These are phyloP conservation scores for Lactarius psammicola DNA, from an alignment of 768 basidiomycete species.

Conservation along the genomic window DNA sequence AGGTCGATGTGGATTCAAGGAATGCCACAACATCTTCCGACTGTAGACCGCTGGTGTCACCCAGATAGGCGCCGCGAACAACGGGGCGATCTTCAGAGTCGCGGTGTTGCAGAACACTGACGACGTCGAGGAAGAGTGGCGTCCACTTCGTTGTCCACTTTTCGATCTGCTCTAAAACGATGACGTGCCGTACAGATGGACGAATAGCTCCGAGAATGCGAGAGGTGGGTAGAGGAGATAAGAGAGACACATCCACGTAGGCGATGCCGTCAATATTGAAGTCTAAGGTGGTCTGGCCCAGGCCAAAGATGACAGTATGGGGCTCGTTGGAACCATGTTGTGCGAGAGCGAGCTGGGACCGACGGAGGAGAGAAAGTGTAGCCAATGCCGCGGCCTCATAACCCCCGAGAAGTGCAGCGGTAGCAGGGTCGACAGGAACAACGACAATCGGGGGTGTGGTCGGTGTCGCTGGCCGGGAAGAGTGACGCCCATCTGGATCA, in stretches of 20 bases:
- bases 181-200: constrained; percentile 57
- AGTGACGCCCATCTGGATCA: constrained; percentile 31
- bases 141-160: constrained; percentile 84
- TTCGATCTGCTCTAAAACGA: constrained; percentile 80
- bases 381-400: constrained; percentile 71
- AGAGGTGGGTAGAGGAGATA: constrained; percentile 63
- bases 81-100: constrained; percentile 48
- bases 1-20: constrained; percentile 42
- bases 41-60: constrained; percentile 43
- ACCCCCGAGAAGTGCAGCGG: constrained; percentile 44
- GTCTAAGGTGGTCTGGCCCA: constrained; percentile 52
- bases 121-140: constrained; percentile 80
- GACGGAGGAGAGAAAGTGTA: constrained; percentile 59
- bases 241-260: constrained; percentile 62
- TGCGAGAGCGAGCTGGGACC: constrained; percentile 57
- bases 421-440: constrained; percentile 30
- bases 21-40: constrained; percentile 51
- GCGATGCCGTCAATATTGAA: constrained; percentile 55
- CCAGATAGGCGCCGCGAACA: constrained; percentile 64
- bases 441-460: constrained; percentile 23
- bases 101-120: constrained; percentile 65
- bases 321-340: constrained; percentile 55
- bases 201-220: constrained; percentile 61
- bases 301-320: constrained; percentile 65
- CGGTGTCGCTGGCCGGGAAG: constrained; percentile 27